Base-by-base conservation (phyloP, 1,284 basidiomycete genomes). In the Clitocybe nebularis region DNA sequence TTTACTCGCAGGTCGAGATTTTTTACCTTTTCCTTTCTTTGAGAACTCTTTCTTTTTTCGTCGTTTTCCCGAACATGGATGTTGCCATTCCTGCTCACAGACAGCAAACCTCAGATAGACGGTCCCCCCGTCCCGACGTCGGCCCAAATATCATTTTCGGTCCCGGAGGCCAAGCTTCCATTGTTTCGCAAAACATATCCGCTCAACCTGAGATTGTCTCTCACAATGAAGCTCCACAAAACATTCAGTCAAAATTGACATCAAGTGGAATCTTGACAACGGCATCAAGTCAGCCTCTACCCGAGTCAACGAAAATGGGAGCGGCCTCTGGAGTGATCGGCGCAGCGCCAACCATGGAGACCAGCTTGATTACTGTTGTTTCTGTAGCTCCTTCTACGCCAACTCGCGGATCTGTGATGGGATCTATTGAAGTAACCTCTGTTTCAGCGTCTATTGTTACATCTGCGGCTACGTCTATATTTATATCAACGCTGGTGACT, bases 1-100 rank as follows among this genome's bases (percentile, higher is more conserved):
- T 36, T 35, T 33, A 22, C 47, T 53, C 46, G 52, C 52, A 25
- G 50, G 52, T 21, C 52, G 50, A 52, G 45, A 19, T 44, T 48
- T 32, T 10, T 41, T 33, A 38, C 24, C 7, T 29, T 10, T 24
- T 5, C 7, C 26, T 41, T 39, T 33, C 13, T 11, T 8, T 17
- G 26, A 16, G 24, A 14, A 14, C 47, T 51, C 48, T 36, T 21
- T 30, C 34, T 26, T 23, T 25, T 14, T 16, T 14, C 16, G n/a
- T n/a, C n/a, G n/a, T n/a, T n/a, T n/a, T n/a, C n/a, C n/a, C n/a
- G n/a, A n/a, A n/a, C n/a, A n/a, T n/a, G n/a, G n/a, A n/a, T n/a
- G n/a, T n/a, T n/a, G n/a, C n/a, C n/a, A 14, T 36, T n/a, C 35
- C 20, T 13, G 14, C 35, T n/a, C 20, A 36, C 17, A 36, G 22